Conservation (phyloP, 192 early-diverging fungal species). For the Polychytrium aggregatum region DNA sequence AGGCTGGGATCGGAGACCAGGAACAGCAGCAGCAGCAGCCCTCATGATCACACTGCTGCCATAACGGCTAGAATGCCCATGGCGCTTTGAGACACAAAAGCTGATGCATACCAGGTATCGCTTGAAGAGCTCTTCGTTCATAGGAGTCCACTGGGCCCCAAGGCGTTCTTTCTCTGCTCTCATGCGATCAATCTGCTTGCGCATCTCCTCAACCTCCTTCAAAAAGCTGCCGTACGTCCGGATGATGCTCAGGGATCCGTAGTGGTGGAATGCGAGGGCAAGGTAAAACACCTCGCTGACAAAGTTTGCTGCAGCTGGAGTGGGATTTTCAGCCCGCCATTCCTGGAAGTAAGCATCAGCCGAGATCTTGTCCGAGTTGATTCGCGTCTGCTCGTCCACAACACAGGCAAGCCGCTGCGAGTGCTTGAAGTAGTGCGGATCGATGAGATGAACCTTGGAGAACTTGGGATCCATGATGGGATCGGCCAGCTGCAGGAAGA, state of each 20-base stretch:
- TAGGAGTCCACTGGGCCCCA: no score
- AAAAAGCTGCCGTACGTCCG: conserved; percentile 54
- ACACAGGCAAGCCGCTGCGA: conserved; percentile 41
- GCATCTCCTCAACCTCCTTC: conserved; percentile 57
- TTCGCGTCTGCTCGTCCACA: conserved; percentile 63
- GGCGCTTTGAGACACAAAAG: no score
- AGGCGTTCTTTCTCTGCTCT: conserved; percentile 40
- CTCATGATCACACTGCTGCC: no score
- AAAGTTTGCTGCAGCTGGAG: conserved; percentile 49
- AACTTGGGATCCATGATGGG: conserved; percentile 74
- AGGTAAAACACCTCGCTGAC: conserved; percentile 84
- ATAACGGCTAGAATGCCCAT: conserved; percentile 2
- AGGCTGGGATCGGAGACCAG: no score
- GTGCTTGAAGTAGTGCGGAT: conserved; percentile 56
- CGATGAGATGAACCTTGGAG: conserved; percentile 66
- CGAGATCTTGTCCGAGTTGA: conserved; percentile 61
- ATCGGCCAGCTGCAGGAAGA: conserved; percentile 61
- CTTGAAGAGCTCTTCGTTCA: conserved; percentile 36
- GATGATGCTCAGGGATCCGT: conserved; percentile 63
- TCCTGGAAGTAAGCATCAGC: conserved; percentile 47
- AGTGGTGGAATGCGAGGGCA: conserved; percentile 65
- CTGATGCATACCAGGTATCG: conserved; percentile 34
- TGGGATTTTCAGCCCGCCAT: conserved; percentile 10
- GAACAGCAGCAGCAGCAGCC: no score
- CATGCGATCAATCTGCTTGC: conserved; percentile 54